Base-by-base conservation (phyloP, 2,329 filamentous ascomycete species). In the Cladosporium sp. region DNA sequence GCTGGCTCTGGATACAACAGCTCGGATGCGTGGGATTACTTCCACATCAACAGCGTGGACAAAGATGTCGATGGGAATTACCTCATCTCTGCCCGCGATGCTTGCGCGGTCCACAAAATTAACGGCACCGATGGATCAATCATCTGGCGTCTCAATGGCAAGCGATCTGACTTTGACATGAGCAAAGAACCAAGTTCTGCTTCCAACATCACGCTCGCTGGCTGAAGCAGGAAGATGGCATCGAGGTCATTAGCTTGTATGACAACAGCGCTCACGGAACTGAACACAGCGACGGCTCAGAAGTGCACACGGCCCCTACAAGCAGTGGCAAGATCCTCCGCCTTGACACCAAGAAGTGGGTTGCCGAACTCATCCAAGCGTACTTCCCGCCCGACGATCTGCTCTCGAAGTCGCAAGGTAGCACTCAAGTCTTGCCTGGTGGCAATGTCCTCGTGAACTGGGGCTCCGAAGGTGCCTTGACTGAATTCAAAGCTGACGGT, bases 41-140 rank as follows among this genome's bases (percentile, higher is more conserved):
- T 76, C 61, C 76, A 78, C 60, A 73, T 80, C 61, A 78, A 79
- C 62, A 74, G 74, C 42, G 63, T 80, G 27, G 74, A 77, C 58
- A 77, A 78, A 58, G 70, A 71, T 42, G 53, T 60, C 0, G 59
- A 68, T 1, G 74, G 75, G 3, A 72, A 79, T 55, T 80, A 76
- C 51, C 58, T 80, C 12, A 67, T 80, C 36, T 80, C 77, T 0
- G 70, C 73, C 1, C 72, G 77, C 2, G 70, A 78, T 57, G 69
- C 71, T 45, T 70, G 70, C 55, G 67, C 72, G 4, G 66, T 80
- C 13, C 67, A 68, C 30, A 72, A 71, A 42, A 69, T 82, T 57
- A 71, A 73, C 52, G 66, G 67, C 7, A 67, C 64, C 3, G 70
- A 71, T 11, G 77, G 77, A 15, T 61, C 61, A 22, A 67, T 79